A percentile compares a stretch with the other conserved stretches of the same genome.
phyloP scores from a whole-genome alignment of 371 early-diverging fungal genomes.

The Mortierella sp. region DNA sequence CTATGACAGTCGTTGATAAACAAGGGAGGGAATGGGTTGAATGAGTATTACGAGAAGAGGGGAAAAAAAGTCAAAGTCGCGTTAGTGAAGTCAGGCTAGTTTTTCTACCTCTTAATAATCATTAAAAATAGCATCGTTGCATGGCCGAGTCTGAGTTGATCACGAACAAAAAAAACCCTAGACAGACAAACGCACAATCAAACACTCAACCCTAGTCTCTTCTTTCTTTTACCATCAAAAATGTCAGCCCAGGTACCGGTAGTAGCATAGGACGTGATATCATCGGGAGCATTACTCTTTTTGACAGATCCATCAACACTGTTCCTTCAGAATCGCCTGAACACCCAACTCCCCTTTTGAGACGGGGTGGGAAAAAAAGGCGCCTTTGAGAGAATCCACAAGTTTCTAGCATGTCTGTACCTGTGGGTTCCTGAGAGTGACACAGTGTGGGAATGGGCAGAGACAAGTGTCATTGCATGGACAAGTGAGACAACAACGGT shows the following conservation, averaged over 20 bases:
- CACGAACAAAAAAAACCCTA: too few relatives aligned
- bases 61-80: neutral
- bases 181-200: too few relatives aligned
- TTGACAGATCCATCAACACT: slow-evolving; percentile 55
- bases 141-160: too few relatives aligned
- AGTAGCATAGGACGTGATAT: slow-evolving; percentile 41
- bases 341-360: slow-evolving; percentile 20
- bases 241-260: slow-evolving; percentile 68
- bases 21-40: neutral
- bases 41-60: neutral
- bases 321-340: slow-evolving; percentile 33
- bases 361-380: slow-evolving; percentile 20
- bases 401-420: slow-evolving; percentile 31
- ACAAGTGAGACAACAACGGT: too few relatives aligned
- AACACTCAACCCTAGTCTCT: too few relatives aligned
- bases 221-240: slow-evolving; percentile 68
- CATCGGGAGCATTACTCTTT: slow-evolving; percentile 44
- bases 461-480: too few relatives aligned
- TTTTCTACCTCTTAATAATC: neutral
- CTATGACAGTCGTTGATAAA: slow-evolving; percentile 15
- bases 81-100: neutral
- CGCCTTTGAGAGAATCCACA: slow-evolving; percentile 27
- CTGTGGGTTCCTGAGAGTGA: slow-evolving; percentile 30
- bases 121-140: neutral
- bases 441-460: too few relatives aligned